Conservation (phyloP, 2,329 filamentous ascomycete genomes). For the Trichothecium roseum region DNA sequence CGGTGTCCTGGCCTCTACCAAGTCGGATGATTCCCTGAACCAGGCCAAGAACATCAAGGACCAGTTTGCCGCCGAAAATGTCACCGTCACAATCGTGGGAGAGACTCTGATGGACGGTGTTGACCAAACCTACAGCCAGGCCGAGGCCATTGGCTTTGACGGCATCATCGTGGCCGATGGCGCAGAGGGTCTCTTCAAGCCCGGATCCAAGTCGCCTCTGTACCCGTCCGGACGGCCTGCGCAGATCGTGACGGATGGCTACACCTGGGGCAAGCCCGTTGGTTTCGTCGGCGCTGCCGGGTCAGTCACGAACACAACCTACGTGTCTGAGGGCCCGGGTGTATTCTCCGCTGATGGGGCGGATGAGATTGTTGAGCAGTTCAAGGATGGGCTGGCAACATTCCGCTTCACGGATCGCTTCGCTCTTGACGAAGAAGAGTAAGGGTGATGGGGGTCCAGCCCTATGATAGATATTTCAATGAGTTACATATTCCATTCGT, state of each 20-base stretch:
- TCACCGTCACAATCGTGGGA: constrained; percentile 49
- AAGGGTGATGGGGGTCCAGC: no score
- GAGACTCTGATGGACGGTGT: constrained; percentile 45
- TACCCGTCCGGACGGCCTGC: constrained; percentile 54
- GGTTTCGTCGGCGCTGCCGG: constrained; percentile 41
- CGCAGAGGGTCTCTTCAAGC: constrained; percentile 39
- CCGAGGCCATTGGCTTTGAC: constrained; percentile 54
- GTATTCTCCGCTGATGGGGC: constrained; percentile 26
- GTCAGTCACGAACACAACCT: constrained; percentile 27
- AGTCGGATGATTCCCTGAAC: constrained; percentile 28
- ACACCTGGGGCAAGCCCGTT: constrained; percentile 61
- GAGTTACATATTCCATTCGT: no score
- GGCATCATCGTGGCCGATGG: constrained; percentile 50
- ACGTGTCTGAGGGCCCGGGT: constrained; percentile 31
- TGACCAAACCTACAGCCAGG: constrained; percentile 53
- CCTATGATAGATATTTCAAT: no score
- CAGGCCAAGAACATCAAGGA: constrained; percentile 40
- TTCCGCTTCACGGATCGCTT: constrained; percentile 61
- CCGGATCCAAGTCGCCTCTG: constrained; percentile 34
- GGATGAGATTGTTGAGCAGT: constrained; percentile 25
- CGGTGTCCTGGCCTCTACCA: constrained; percentile 45
- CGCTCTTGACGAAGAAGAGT: constrained; percentile 34
- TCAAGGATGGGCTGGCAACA: constrained; percentile 49
- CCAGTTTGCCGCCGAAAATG: constrained; percentile 36
- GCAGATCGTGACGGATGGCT: constrained; percentile 53